A percentile compares a stretch with the other conserved stretches of the same genome.
Evolutionary conservation across 2,329 filamentous ascomycete species (phyloP).

Genomic region (Cladosporium sp.): DNA sequence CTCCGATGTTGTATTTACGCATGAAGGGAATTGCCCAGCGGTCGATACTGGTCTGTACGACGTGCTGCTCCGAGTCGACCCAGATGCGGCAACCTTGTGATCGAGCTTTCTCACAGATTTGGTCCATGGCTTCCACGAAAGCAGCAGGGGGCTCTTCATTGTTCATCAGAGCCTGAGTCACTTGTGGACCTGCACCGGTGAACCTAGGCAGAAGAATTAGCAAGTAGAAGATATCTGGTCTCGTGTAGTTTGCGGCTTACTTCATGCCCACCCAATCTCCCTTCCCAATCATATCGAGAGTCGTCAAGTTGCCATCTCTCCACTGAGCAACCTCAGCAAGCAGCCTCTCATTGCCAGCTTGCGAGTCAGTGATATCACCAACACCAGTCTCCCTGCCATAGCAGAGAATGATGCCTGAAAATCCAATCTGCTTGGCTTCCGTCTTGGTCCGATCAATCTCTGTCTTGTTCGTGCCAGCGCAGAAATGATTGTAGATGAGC

Average conservation of each 20-base stretch:
- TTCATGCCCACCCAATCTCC: slow-evolving; percentile 52
- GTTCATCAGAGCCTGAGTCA: slow-evolving; percentile 39
- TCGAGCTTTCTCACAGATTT: slow-evolving; percentile 41
- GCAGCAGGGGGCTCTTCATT: slow-evolving; percentile 36
- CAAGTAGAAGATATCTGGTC: background rate
- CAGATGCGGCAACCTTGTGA: slow-evolving; percentile 43
- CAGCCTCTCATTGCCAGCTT: slow-evolving; percentile 33
- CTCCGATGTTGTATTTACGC: slow-evolving; percentile 35
- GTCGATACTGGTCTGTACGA: slow-evolving; percentile 50
- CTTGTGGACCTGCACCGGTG: slow-evolving; percentile 46
- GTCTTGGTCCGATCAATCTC: slow-evolving; percentile 46
- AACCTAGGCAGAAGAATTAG: slow-evolving; percentile 30
- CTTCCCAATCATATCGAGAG: slow-evolving; percentile 49
- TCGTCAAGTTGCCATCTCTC: slow-evolving; percentile 51
- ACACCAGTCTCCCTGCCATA: slow-evolving; percentile 50
- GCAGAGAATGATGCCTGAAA: slow-evolving; percentile 50
- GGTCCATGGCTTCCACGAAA: slow-evolving; percentile 41
- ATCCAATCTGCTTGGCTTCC: slow-evolving; percentile 47
- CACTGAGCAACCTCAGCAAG: slow-evolving; percentile 40
- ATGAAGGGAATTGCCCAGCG: slow-evolving; percentile 66
- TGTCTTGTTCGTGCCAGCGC: slow-evolving; percentile 47
- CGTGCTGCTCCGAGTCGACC: slow-evolving; percentile 53
- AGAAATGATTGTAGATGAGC: slow-evolving; percentile 55
- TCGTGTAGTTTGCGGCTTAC: slow-evolving; percentile 27
- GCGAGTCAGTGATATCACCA: slow-evolving; percentile 42